phyloP scores from a whole-genome alignment of 2,329 filamentous ascomycete species.

The Graphilbum ipis-grandicollis region DNA sequence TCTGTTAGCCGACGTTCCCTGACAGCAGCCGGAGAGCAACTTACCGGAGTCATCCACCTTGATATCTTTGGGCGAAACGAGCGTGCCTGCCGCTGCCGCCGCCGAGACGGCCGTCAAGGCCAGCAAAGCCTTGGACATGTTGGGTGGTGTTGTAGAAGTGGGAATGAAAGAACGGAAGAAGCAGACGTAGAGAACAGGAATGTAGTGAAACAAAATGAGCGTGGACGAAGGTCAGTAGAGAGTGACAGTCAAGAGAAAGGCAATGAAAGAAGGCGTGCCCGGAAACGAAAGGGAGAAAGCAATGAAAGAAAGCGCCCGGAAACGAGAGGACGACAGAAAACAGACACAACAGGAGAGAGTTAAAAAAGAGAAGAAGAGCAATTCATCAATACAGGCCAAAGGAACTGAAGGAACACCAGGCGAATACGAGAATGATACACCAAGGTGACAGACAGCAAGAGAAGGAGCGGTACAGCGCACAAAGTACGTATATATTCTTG shows the following conservation, averaged over 20 bases:
- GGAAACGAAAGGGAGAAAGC: neutral
- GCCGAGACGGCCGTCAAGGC: neutral
- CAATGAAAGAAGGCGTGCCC: neutral
- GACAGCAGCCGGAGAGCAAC: neutral
- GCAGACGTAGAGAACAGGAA: neutral
- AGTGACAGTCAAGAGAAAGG: no score
- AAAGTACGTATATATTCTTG: no score
- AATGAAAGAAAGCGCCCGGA: neutral
- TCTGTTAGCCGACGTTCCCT: constrained; percentile 1
- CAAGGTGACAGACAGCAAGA: no score
- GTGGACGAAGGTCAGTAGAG: neutral
- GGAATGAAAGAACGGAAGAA: neutral
- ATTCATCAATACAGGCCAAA: no score
- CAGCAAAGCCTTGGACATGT: no score
- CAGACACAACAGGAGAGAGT: no score
- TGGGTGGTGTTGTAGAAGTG: neutral
- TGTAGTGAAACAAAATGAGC: neutral
- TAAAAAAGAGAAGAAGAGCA: no score
- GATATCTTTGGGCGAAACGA: constrained; percentile 3
- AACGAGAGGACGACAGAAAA: neutral
- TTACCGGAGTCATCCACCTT: constrained; percentile 1
- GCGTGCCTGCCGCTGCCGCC: neutral
- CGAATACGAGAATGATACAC: no score
- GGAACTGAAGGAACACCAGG: no score
- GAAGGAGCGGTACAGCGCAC: no score